These are phyloP conservation scores for Amaranthus cruentus DNA, from an alignment of 148 eudicot genomes.

Conservation along the genomic window DNA sequence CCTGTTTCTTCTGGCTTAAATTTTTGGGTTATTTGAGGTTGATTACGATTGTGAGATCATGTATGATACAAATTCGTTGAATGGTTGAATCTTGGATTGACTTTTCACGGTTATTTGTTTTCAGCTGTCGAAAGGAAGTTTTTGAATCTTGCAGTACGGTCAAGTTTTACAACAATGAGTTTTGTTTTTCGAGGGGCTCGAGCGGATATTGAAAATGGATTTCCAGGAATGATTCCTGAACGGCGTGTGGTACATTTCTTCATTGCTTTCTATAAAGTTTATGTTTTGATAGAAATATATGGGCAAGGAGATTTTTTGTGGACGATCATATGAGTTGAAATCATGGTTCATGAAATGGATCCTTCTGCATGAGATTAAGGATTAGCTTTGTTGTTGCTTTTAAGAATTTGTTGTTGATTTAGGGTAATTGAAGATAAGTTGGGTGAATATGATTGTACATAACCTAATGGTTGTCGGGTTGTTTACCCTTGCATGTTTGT, in stretches of 20 bases:
- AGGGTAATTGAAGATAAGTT: too few species aligned
- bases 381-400: too few species aligned
- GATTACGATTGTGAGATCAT: constrained; percentile 3
- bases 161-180: constrained; percentile 54
- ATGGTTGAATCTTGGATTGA: constrained; percentile 1
- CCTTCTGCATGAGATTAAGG: too few species aligned
- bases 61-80: constrained; percentile 1
- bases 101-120: constrained; percentile 3
- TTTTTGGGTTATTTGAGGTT: neutral
- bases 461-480: too few species aligned
- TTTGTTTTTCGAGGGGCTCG: constrained; percentile 91
- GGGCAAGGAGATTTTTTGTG: too few species aligned
- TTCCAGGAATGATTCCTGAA: constrained; percentile 77
- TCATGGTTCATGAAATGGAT: too few species aligned
- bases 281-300: too few species aligned
- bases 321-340: too few species aligned
- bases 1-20: neutral
- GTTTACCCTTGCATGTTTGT: neutral
- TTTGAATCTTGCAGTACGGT: constrained; percentile 13
- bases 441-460: too few species aligned
- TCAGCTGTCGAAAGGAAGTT: neutral
- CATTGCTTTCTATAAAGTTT: neutral
- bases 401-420: too few species aligned
- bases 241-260: constrained; percentile 60
- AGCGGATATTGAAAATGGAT: constrained; percentile 72